A percentile compares a stretch with the other conserved stretches of the same genome.
Evolutionary conservation across 345 rosid species (phyloP).

Genomic region (Gossypium rotundifolium): DNA sequence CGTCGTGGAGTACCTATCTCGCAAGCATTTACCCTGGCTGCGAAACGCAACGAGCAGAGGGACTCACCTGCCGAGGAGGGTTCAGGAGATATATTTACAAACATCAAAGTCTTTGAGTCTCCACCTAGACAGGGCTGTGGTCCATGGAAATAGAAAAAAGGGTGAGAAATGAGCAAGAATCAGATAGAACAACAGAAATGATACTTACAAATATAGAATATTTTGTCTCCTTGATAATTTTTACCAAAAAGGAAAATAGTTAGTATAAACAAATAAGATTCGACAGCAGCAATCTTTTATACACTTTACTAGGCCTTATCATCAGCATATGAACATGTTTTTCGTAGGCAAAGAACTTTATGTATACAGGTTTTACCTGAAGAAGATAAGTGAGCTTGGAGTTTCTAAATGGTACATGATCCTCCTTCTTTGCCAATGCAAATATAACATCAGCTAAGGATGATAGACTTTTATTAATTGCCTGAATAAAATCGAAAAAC

Average conservation of each 20-base stretch:
- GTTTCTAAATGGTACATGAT: constrained; percentile 85
- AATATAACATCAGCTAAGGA: constrained; percentile 88
- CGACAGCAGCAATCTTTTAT: not conserved
- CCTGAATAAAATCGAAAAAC: constrained; percentile 30
- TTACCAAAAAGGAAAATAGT: no score
- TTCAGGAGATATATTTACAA: constrained; percentile 88
- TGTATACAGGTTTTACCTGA: constrained; percentile 47
- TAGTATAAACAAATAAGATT: no score
- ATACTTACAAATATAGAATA: not conserved
- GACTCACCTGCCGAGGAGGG: constrained; percentile 80
- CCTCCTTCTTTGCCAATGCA: constrained; percentile 89
- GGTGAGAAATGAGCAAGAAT: constrained; percentile 10
- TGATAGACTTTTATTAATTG: constrained; percentile 90
- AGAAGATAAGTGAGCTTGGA: constrained; percentile 97
- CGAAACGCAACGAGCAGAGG: constrained; percentile 87
- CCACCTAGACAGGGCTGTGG: constrained; percentile 99
- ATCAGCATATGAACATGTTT: not conserved
- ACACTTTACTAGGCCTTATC: not conserved
- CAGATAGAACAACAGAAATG: not conserved
- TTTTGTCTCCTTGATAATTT: not conserved
- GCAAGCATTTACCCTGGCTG: constrained; percentile 97
- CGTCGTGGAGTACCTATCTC: constrained; percentile 96
- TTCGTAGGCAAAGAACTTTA: not conserved
- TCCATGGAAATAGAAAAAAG: constrained; percentile 15
- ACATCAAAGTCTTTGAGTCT: constrained; percentile 89